Evolutionary conservation across 306 rosid genomes (phyloP), one percentile per base, ranked within the genome.

Genomic region (Hippophae rhamnoides): DNA sequence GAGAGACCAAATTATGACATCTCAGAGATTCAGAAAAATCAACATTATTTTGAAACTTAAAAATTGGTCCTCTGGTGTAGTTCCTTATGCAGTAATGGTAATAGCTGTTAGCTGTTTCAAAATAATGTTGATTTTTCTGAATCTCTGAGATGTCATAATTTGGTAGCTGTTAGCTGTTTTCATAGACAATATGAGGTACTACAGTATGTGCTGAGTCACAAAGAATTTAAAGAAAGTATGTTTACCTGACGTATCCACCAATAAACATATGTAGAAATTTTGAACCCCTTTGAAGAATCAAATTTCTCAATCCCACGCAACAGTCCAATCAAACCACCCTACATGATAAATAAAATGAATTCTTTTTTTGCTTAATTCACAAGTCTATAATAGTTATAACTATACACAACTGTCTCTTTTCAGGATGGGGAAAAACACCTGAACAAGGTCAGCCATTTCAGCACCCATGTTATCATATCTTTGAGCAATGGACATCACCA

Each of bases 221-320:
- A 31, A 46, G 62, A 62, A 56, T 58, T 38, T 59, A 44, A 54
- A 57, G 47, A 51, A 57, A 58, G 41, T 47, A 4, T 4, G 3
- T 81, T 63, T 68, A 85, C 99, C 95, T 92, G 99, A 47, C 96
- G 99, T 78, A 92, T 92, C 99, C 99, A 92, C 99, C 99, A 92
- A 72, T 88, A 92, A 59, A 92, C 99, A 72, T 92, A 92, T 7
- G 99, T 92, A 63, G 99, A 92, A 74, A 88, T 85, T 81, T 79
- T 88, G 79, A 74, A 92, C 52, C 99, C 99, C 72, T 84, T 92
- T 31, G 96, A 83, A 55, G 96, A 82, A 77, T 92, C 99, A 74
- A 79, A 92, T 74, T 92, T 92, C 69, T 92, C 99, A 64, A 88
- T 92, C 56, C 99, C 96, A 9, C 90, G 86, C 73, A 92, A 78